These are phyloP conservation scores for Gymnopus androsaceus DNA, from an alignment of 1,284 basidiomycete species.

Conservation along the genomic window DNA sequence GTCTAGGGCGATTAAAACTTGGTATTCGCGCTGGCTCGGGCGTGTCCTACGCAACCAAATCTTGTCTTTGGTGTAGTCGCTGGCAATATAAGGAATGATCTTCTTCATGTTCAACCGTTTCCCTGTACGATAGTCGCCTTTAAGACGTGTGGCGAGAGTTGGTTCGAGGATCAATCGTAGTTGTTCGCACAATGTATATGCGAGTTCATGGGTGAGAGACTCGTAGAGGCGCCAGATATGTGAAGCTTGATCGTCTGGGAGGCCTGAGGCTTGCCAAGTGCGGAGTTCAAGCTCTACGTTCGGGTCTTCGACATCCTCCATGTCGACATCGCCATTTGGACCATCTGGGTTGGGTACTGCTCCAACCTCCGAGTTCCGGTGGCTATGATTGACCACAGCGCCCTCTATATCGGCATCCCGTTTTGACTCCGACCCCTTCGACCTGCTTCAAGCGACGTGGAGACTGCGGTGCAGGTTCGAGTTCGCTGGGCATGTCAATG, in stretches of 20 bases:
- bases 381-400: constrained; percentile 45
- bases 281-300: constrained; percentile 65
- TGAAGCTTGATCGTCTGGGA: constrained; percentile 61
- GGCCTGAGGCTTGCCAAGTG: constrained; percentile 62
- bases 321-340: constrained; percentile 39
- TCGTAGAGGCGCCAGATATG: constrained; percentile 91
- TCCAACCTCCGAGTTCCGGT: constrained; percentile 25
- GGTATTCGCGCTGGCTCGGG: constrained; percentile 94
- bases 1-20: constrained; percentile 92
- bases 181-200: constrained; percentile 93
- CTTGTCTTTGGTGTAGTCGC: constrained; percentile 99
- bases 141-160: constrained; percentile 90
- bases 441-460: constrained; percentile 24
- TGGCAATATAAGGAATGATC: constrained; percentile 97
- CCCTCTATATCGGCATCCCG: constrained; percentile 45
- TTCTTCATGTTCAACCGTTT: constrained; percentile 99
- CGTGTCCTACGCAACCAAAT: constrained; percentile 97
- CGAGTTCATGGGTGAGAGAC: constrained; percentile 87
- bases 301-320: constrained; percentile 39
- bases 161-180: constrained; percentile 96
- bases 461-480: background rate
- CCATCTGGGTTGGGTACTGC: constrained; percentile 22
- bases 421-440: constrained; percentile 33
- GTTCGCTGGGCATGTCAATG: constrained; percentile 36
- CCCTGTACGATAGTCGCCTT: constrained; percentile 97